Conservation (phyloP, 2,329 filamentous ascomycete species). For the Fusarium sp. region DNA sequence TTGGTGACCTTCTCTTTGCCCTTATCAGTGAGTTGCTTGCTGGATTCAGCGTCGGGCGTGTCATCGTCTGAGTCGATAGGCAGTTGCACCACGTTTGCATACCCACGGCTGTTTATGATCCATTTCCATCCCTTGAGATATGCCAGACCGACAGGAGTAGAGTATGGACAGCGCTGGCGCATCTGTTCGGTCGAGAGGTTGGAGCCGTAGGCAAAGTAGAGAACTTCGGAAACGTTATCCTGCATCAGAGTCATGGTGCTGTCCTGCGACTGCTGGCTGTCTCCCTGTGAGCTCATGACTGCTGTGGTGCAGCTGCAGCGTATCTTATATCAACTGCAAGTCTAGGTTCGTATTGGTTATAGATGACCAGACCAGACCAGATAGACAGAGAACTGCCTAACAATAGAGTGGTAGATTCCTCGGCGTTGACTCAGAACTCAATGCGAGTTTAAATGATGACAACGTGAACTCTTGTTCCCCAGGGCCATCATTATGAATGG, state of each 20-base stretch:
- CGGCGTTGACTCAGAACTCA: slow-evolving; percentile 18
- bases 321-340: slow-evolving; percentile 3
- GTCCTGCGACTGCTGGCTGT: slow-evolving; percentile 51
- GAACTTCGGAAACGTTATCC: slow-evolving; percentile 50
- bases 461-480: slow-evolving; percentile 13
- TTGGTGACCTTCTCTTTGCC: slow-evolving; percentile 12
- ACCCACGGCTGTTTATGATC: slow-evolving; percentile 75
- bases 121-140: slow-evolving; percentile 68
- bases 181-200: slow-evolving; percentile 77
- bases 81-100: slow-evolving; percentile 71
- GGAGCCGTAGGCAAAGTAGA: slow-evolving; percentile 78
- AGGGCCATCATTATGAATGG: slow-evolving; percentile 9
- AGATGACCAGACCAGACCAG: not conserved
- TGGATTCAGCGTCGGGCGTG: slow-evolving; percentile 3
- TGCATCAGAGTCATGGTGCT: slow-evolving; percentile 51
- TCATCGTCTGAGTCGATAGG: slow-evolving; percentile 22
- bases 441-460: not conserved
- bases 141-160: slow-evolving; percentile 67
- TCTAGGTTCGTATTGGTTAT: not conserved
- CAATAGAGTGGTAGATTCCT: slow-evolving; percentile 1
- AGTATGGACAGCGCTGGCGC: slow-evolving; percentile 68
- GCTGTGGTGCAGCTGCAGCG: not conserved
- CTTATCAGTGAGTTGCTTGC: slow-evolving; percentile 2
- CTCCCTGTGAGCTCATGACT: slow-evolving; percentile 47
- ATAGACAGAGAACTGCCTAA: not conserved